Evolutionary conservation across 2,329 filamentous ascomycete species (phyloP).

Genomic region (Paecilomyces formosus): DNA sequence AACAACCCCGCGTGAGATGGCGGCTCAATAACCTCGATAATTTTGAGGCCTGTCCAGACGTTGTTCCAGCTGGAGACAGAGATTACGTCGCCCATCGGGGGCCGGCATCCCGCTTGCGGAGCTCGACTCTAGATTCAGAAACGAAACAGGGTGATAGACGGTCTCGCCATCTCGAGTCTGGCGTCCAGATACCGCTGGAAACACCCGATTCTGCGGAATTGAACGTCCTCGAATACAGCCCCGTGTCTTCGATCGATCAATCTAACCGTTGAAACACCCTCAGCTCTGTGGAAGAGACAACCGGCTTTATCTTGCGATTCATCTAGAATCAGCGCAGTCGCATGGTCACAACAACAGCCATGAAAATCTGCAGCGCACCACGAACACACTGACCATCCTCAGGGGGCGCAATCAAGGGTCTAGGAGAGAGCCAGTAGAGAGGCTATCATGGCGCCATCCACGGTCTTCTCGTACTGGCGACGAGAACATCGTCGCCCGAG

Average conservation of each 20-base stretch:
- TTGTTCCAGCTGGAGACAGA: neutral
- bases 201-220: neutral
- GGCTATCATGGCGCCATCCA: conserved; percentile 25
- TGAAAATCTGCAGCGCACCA: neutral
- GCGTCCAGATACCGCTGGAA: neutral
- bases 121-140: neutral
- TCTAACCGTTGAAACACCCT: neutral
- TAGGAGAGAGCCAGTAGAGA: conserved; percentile 5
- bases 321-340: neutral
- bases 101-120: neutral
- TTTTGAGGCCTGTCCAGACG: neutral
- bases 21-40: neutral
- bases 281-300: neutral
- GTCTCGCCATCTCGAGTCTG: neutral
- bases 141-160: neutral
- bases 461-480: conserved; percentile 34
- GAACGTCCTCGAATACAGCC: neutral
- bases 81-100: neutral
- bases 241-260: neutral
- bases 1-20: neutral
- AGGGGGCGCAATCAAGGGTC: conserved; percentile 9
- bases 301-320: neutral
- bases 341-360: neutral
- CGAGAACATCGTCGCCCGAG: conserved; percentile 30
- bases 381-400: conserved; percentile 5